Base-by-base conservation (phyloP, 2,329 filamentous ascomycete species). In the Stemphylium beticola region DNA sequence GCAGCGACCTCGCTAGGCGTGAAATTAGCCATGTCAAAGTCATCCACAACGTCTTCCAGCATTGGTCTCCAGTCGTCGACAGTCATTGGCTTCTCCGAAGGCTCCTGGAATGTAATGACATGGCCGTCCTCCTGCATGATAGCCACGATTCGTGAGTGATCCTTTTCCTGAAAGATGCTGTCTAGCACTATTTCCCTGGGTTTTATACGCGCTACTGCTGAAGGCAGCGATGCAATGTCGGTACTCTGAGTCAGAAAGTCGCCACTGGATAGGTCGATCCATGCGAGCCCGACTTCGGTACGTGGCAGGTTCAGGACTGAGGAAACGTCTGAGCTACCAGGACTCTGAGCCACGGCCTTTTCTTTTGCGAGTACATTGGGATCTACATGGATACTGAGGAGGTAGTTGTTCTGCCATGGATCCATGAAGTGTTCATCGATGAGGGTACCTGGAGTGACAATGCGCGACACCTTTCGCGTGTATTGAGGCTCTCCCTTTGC, bases 351-450 rank as follows among this genome's bases (percentile, higher is more conserved):
- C 17, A 67, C 53, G 20, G 65, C 57, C 8, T 57, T 65, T 38
- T 64, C 68, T 18, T 67, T 59, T 14, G 58, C 64, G 18, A 67
- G 56, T 4, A 53, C 57, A 18, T 70, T 51, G n/a, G 69, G 65
- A 14, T 81, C 76, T 24, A 89, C 73, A 69, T 96, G 85, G 42
- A 98, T 84, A 33, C 91, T 88, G 72, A 98, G 84, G 31, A 98
- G 82, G 74, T 93, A 99, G 73, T 97, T 98, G 76, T 95, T 97
- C 67, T 91, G 87, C 71, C 90, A 93, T 1, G 92, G 91, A 72
- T 98, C 91, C 81, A 99, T 92, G 74, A 98, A 99, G 66, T 92
- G 93, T 77, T 99, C 95, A 75, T 99, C 95, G 62, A 99, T 96
- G 49, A 99, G 81, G 1, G 95, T 99, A 17, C 95, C 95, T 1